Percentiles rank a stretch among this genome's conserved stretches.
phyloP scores from a whole-genome alignment of 805 yeast species.

The Pichia eremophila region DNA sequence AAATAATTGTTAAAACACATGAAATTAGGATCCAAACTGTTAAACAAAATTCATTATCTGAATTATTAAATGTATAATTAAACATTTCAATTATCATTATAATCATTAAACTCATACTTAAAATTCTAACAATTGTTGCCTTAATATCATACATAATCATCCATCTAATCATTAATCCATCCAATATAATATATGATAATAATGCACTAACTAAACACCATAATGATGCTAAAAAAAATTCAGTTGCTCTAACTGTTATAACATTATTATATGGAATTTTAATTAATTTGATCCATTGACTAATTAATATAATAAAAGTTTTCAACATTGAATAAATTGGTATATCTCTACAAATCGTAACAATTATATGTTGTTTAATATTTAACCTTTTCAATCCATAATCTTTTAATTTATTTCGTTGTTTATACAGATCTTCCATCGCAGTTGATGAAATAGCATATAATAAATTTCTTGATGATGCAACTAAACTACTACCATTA shows the following conservation, averaged over 20 bases:
- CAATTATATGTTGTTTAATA: slow-evolving; percentile 64
- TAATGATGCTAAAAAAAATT: slow-evolving; percentile 71
- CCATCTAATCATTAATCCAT: slow-evolving; percentile 89
- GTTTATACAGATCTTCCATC: slow-evolving; percentile 18
- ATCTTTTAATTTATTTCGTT: slow-evolving; percentile 35
- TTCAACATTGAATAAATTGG: slow-evolving; percentile 37
- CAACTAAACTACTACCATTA: not conserved
- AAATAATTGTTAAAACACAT: slow-evolving; percentile 70
- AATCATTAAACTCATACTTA: slow-evolving; percentile 70
- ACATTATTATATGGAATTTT: slow-evolving; percentile 18
- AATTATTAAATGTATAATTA: slow-evolving; percentile 58
- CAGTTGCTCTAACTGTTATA: slow-evolving; percentile 62
- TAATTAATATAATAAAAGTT: slow-evolving; percentile 19
- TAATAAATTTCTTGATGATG: slow-evolving; percentile 2
- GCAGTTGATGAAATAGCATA: slow-evolving; percentile 22
- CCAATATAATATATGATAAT: slow-evolving; percentile 72
- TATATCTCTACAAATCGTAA: slow-evolving; percentile 71
- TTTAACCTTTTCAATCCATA: slow-evolving; percentile 64
- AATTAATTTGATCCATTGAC: slow-evolving; percentile 19
- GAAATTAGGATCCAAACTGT: slow-evolving; percentile 92
- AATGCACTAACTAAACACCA: slow-evolving; percentile 91
- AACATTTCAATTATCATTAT: slow-evolving; percentile 62
- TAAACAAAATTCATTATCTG: slow-evolving; percentile 49
- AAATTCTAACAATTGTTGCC: slow-evolving; percentile 81
- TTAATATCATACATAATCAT: slow-evolving; percentile 80